Conservation (phyloP, 139 green algal species). For the Ulvella scutata region DNA sequence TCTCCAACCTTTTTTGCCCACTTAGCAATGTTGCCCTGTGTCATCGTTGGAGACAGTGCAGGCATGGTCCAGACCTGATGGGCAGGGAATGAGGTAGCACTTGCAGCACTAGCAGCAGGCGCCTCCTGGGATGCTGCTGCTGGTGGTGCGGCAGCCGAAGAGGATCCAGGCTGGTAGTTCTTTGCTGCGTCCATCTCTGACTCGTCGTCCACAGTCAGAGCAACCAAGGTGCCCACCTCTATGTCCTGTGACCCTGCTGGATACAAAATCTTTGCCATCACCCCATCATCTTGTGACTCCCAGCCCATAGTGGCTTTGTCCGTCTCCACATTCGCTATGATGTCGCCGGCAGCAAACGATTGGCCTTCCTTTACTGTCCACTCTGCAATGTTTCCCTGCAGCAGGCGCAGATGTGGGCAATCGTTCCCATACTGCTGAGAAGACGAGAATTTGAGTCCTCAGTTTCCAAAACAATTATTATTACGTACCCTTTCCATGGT, state of each 20-base stretch:
- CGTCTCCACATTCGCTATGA: slow-evolving; percentile 82
- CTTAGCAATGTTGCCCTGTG: slow-evolving; percentile 69
- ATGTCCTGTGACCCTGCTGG: slow-evolving; percentile 38
- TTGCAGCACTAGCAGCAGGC: not conserved
- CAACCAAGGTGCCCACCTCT: slow-evolving; percentile 31
- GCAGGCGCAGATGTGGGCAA: not conserved
- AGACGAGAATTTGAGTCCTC: not conserved
- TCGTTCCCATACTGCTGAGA: not conserved
- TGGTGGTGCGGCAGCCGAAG: not conserved
- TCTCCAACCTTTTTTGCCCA: slow-evolving; percentile 88
- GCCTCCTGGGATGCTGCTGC: not conserved
- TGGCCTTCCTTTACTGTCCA: slow-evolving; percentile 72
- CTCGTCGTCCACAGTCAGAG: slow-evolving; percentile 64
- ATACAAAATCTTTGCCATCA: slow-evolving; percentile 40
- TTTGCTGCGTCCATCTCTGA: slow-evolving; percentile 54
- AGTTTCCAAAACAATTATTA: not conserved
- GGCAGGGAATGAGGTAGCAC: slow-evolving; percentile 18
- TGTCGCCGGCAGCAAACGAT: slow-evolving; percentile 38
- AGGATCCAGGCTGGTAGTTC: slow-evolving; percentile 24
- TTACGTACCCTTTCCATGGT: slow-evolving; percentile 70
- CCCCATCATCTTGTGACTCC: slow-evolving; percentile 57
- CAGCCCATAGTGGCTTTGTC: slow-evolving; percentile 81
- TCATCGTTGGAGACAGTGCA: slow-evolving; percentile 88
- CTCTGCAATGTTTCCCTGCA: slow-evolving; percentile 64
- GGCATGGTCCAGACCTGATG: slow-evolving; percentile 71